phyloP scores from a whole-genome alignment of 768 basidiomycete species.

The Rhodotorula babjevae region DNA sequence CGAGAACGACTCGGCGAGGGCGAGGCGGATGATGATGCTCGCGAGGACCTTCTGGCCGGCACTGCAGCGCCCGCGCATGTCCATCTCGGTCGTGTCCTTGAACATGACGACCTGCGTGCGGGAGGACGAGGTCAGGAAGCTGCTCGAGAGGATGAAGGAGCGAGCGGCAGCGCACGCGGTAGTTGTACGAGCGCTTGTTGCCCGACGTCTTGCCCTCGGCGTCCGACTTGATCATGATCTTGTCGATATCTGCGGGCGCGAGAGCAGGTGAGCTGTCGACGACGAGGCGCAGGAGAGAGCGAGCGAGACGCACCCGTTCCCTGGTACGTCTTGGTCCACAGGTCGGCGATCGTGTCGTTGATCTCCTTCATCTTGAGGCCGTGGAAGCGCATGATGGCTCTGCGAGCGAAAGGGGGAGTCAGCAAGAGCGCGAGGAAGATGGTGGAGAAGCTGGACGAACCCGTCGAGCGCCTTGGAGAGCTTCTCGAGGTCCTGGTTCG shows the following conservation, averaged over 20 bases:
- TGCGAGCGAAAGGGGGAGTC: conserved; percentile 44
- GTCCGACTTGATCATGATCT: conserved; percentile 90
- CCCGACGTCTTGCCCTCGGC: conserved; percentile 71
- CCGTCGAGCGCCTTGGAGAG: conserved; percentile 95
- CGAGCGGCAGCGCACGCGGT: conserved; percentile 58
- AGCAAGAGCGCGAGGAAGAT: neutral
- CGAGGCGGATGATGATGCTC: conserved; percentile 93
- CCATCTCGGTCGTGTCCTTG: conserved; percentile 98
- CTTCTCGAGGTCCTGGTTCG: conserved; percentile 93
- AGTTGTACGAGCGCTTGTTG: conserved; percentile 90
- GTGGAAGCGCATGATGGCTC: conserved; percentile 99
- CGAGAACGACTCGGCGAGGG: conserved; percentile 93
- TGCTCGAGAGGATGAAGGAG: too few relatives aligned
- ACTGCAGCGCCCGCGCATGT: conserved; percentile 97
- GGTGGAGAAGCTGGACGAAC: conserved; percentile 52
- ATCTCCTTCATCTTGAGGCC: conserved; percentile 98
- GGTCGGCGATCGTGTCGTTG: conserved; percentile 91
- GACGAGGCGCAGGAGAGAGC: too few relatives aligned
- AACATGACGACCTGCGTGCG: conserved; percentile 84
- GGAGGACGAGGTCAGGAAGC: neutral
- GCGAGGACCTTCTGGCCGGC: conserved; percentile 99
- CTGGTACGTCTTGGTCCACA: conserved; percentile 99
- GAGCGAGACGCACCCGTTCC: conserved; percentile 67
- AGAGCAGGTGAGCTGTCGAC: neutral
- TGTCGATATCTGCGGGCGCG: conserved; percentile 74